Evolutionary conservation across 2,329 filamentous ascomycete species (phyloP), one percentile per base, ranked within the genome.

Genomic region (Talaromyces piceae): DNA sequence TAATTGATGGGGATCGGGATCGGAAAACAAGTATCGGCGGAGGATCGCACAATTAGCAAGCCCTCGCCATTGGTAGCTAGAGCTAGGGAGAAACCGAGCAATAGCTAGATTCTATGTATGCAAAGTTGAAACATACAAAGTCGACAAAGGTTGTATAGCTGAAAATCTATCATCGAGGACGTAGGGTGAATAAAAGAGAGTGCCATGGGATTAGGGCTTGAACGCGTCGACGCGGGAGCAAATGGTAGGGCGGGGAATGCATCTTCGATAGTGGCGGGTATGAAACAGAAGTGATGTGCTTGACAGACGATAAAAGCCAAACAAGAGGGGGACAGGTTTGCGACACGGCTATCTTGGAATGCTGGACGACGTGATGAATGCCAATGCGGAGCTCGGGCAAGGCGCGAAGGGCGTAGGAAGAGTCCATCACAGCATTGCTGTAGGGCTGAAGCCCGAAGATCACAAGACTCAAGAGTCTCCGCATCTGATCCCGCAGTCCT

Each of bases 281-380:
- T 65, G 77, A 78, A n/a, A n/a, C 5, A 13, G n/a, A 44, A 26
- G 27, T 18, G 30, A 26, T 43, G 25, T n/a, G 26, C 18, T 18
- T 20, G 41, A 25, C 11, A 12, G 20, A 22, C 22, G 23, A 50
- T 16, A 8, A 31, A n/a, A 43, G 16, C 22, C 8, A 16, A 16
- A 37, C 18, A 37, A 18, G 25, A 25, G 18, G 25, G 26, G 30
- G 18, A 16, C 16, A 33, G 25, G 28, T 8, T 33, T 31, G 45
- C 43, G 49, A 45, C 31, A 31, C 44, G 49, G 44, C 22, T n/a
- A n/a, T 30, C 41, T 41, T 51, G 37, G 26, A 43, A 20, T 37
- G 27, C 18, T 30, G 30, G n/a, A 39, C n/a, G 46, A 46, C 41
- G 50, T 49, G 50, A 52, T 39, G 45, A 52, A 52, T 52, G 45